Evolutionary conservation across 768 basidiomycete genomes (phyloP), one percentile per base, ranked within the genome.

Genomic region (Mycena rebaudengoi): DNA sequence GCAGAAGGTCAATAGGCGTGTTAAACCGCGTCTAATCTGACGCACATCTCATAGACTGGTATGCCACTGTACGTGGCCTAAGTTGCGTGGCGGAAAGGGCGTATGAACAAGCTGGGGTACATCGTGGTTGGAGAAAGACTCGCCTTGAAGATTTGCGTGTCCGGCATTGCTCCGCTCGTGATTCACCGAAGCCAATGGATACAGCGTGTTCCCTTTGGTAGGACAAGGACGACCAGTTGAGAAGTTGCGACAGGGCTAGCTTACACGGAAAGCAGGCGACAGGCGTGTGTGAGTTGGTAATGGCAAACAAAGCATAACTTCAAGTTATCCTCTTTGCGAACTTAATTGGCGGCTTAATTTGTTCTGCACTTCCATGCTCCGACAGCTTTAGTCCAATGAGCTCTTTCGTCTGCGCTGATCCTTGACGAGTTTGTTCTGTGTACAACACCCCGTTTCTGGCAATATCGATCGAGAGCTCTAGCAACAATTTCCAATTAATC

Each of bases 11-110:
- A 80, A 76, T 64, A 71, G 60, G 71, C 76, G 78, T 76, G 71
- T 73, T 67, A 55, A 70, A 56, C 72, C 78, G 79, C 71, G 81
- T 76, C 73, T 64, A 74, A 68, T 50, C 50, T 28, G 35, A 82
- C 91, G 72, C 74, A 94, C 94, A 95, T 94, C 79, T 95, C 94
- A 69, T 93, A 95, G 43, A 95, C 94, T 67, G 94, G 94, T 68
- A 95, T 94, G 43, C 94, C 94, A 78, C 94, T 95, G 76, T 95
- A 95, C 21, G 94, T 95, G 62, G 94, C 94, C 94, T 95, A 73
- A 33, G 62, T 62, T 54, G 33, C 60, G 23, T 14, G 70, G 54
- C 65, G 13, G 28, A 68, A 66, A 69, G 68, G 70, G 70, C 70
- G n/a, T n/a, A 75, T 64, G 69, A 58, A 60, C 44, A 49, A 60